Percentiles rank a stretch among this genome's conserved stretches.
phyloP scores from a whole-genome alignment of 257 asterid species.

The Lithospermum erythrorhizon region DNA sequence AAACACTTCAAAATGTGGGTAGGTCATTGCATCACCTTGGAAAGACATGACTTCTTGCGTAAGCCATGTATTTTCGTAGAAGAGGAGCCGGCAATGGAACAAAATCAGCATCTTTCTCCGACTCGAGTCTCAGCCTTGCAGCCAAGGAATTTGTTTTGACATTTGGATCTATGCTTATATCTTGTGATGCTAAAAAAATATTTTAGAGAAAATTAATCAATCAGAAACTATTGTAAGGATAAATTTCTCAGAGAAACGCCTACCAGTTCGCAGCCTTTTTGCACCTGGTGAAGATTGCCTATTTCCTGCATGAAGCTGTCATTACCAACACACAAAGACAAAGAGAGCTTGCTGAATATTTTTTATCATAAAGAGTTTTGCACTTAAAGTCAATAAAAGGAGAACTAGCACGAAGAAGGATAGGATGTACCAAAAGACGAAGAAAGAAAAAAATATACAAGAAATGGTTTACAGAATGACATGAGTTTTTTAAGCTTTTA shows the following conservation, averaged over 20 bases:
- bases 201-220: not conserved
- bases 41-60: conserved; percentile 69
- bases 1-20: not conserved
- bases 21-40: conserved; percentile 58
- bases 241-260: conserved; percentile 10
- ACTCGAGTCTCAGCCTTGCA: conserved; percentile 76
- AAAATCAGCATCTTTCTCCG: conserved; percentile 60
- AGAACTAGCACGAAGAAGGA: too few relatives aligned
- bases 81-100: conserved; percentile 92
- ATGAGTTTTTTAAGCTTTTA: too few relatives aligned
- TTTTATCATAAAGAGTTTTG: too few relatives aligned
- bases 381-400: too few relatives aligned
- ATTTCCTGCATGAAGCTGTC: conserved; percentile 85
- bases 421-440: too few relatives aligned
- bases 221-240: conserved; percentile 11
- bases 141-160: conserved; percentile 47
- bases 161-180: conserved; percentile 33
- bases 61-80: conserved; percentile 88
- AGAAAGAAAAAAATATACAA: too few relatives aligned
- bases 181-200: conserved; percentile 33
- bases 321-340: not conserved
- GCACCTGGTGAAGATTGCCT: conserved; percentile 54
- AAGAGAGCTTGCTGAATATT: too few relatives aligned
- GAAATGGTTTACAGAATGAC: too few relatives aligned
- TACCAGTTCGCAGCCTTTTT: conserved; percentile 73